Conservation (phyloP, 2,329 filamentous ascomycete species). For the Talaromyces atroroseus region DNA sequence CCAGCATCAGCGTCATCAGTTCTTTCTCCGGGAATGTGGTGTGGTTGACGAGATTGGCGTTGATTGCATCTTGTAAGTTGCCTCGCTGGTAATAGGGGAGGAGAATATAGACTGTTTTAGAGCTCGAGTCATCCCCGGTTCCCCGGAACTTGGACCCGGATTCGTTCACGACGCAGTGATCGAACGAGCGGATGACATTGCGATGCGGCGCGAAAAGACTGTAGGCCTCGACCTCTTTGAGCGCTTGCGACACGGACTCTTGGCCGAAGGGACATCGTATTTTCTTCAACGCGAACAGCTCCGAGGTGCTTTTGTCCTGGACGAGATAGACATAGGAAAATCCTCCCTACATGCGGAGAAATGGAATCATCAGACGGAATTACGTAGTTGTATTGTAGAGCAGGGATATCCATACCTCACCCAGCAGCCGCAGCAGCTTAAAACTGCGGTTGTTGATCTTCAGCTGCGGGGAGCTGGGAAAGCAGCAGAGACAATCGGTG, state of each 20-base stretch:
- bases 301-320: conserved; percentile 76
- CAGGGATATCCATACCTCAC: conserved; percentile 59
- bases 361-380: not conserved
- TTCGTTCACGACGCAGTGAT: conserved; percentile 76
- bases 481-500: conserved; percentile 93
- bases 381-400: not conserved
- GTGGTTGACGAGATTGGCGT: conserved; percentile 95
- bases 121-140: conserved; percentile 55
- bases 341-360: conserved; percentile 59
- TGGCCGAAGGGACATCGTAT: conserved; percentile 97
- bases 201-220: conserved; percentile 75
- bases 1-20: conserved; percentile 84
- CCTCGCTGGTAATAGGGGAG: conserved; percentile 92
- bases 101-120: conserved; percentile 94
- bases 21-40: conserved; percentile 80
- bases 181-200: conserved; percentile 80
- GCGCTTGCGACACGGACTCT: conserved; percentile 88
- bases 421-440: conserved; percentile 88
- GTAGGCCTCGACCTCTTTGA: conserved; percentile 97
- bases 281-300: conserved; percentile 94
- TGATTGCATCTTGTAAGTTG: conserved; percentile 97
- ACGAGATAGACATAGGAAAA: conserved; percentile 99
- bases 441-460: conserved; percentile 94
- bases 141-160: conserved; percentile 50
- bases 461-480: conserved; percentile 85